Evolutionary conservation across 371 early-diverging fungal genomes (phyloP), one percentile per base, ranked within the genome.

Genomic region (Batkoa obscura): DNA sequence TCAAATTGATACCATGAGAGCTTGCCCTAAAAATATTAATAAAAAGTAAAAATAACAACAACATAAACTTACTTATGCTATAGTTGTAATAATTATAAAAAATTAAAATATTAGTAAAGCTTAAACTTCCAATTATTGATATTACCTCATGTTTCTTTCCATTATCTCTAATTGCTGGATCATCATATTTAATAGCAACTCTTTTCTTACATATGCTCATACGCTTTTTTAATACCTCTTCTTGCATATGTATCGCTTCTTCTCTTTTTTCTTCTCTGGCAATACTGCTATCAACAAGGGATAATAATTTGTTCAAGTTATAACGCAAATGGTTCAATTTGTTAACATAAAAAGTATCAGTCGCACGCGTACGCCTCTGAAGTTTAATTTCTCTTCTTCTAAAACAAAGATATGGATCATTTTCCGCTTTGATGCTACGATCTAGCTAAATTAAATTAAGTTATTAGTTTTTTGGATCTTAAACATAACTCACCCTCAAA

Each of bases 401-500:
- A 72, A 96, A 96, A 62, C 97, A 96, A 13, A 92, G 80, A 64
- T 91, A 96, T 0, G 97, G 92, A 63, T 94, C 90, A 37, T 74
- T 68, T 57, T 90, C 93, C 33, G 79, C 70, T 52, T 79, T 78
- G 2, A 66, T 50, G 34, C 73, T 72, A 58, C 85, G 85, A 46
- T 84, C 86, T 55, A 63, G 68, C 68, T 74, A 64, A 47, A 23
- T 17, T 34, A 48, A 15, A 50, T 12, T 50, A 36, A 2, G 34
- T 12, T 34, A 50, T 17, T 12, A 31, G 34, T 12, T 12, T 5
- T 31, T 8, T 31, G 15, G 12, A n/a, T 47, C 23, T 47, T 34
- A 34, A 50, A 50, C 34, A 34, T 34, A 2, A 31, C 50, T 34
- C 34, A 39, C 42, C 41, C 37, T 50, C 30, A 51, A 64, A 63